Evolutionary conservation across 1,284 basidiomycete species (phyloP).

Genomic region (Boletus sp.): DNA sequence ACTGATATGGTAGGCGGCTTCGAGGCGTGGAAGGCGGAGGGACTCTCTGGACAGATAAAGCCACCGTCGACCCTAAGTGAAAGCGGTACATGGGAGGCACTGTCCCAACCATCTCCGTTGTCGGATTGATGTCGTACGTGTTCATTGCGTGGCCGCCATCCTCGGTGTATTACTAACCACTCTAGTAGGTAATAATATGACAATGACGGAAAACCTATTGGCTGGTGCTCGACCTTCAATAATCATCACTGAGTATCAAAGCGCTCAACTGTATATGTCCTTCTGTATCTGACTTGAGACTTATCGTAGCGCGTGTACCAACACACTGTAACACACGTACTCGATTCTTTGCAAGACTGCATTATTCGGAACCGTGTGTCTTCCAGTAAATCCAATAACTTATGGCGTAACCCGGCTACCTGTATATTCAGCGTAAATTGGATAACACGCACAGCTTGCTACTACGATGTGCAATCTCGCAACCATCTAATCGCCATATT

Average conservation of each 20-base stretch:
- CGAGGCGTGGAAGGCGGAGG: constrained; percentile 62
- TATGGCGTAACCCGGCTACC: too few species aligned
- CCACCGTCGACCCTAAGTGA: constrained; percentile 32
- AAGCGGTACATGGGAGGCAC: constrained; percentile 29
- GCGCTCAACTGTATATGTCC: background rate
- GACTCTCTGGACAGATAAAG: constrained; percentile 47
- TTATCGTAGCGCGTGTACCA: background rate
- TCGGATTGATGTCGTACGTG: constrained; percentile 16
- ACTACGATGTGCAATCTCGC: too few species aligned
- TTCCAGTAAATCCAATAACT: background rate
- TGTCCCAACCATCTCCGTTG: constrained; percentile 25
- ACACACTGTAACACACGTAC: background rate
- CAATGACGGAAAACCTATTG: background rate
- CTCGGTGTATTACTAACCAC: background rate
- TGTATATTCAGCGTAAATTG: too few species aligned
- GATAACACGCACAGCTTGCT: too few species aligned
- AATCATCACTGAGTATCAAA: background rate
- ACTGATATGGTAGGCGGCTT: constrained; percentile 74
- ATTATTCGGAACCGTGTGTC: background rate
- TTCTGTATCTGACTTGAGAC: background rate
- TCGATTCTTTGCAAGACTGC: background rate
- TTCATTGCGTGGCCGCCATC: background rate
- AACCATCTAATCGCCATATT: too few species aligned
- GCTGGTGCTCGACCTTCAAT: too few species aligned
- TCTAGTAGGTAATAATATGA: too few species aligned